Evolutionary conservation across 192 early-diverging fungal species (phyloP).

Genomic region (Spinellus fusiger): DNA sequence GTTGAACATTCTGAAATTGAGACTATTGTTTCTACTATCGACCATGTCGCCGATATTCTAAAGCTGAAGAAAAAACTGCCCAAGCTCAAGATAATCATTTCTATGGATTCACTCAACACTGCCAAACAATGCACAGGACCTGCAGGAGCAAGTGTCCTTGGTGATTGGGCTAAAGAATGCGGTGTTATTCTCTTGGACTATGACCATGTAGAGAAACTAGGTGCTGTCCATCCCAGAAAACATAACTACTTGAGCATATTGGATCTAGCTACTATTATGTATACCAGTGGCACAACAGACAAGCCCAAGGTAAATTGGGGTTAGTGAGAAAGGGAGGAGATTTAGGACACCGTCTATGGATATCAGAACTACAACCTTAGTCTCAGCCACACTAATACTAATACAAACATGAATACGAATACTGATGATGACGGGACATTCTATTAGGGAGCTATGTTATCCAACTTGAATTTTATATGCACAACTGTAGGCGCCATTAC

Average conservation of each 20-base stretch:
- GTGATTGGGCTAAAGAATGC: conserved; percentile 36
- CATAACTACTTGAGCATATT: conserved; percentile 48
- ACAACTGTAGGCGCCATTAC: conserved; percentile 12
- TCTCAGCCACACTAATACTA: too few species aligned
- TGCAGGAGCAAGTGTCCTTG: conserved; percentile 14
- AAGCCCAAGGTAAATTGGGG: conserved; percentile 48
- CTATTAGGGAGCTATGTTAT: conserved; percentile 52
- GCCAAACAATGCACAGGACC: conserved; percentile 23
- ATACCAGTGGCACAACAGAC: conserved; percentile 81
- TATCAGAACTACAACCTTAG: too few species aligned
- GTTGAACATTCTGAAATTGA: conserved; percentile 83
- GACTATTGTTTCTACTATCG: conserved; percentile 49
- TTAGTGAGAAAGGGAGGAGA: background rate
- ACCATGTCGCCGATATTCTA: conserved; percentile 39
- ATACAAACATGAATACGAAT: too few species aligned
- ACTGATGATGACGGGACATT: too few species aligned
- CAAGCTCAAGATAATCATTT: conserved; percentile 59
- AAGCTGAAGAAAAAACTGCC: conserved; percentile 52
- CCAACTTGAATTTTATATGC: conserved; percentile 59
- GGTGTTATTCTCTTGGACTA: conserved; percentile 39
- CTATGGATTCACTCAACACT: conserved; percentile 56
- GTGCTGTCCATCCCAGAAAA: background rate
- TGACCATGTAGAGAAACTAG: conserved; percentile 22
- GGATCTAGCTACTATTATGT: conserved; percentile 67
- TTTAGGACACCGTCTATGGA: too few species aligned